These are phyloP conservation scores for Tolypocladium capitatum DNA, from an alignment of 2,329 filamentous ascomycete species.

Conservation along the genomic window DNA sequence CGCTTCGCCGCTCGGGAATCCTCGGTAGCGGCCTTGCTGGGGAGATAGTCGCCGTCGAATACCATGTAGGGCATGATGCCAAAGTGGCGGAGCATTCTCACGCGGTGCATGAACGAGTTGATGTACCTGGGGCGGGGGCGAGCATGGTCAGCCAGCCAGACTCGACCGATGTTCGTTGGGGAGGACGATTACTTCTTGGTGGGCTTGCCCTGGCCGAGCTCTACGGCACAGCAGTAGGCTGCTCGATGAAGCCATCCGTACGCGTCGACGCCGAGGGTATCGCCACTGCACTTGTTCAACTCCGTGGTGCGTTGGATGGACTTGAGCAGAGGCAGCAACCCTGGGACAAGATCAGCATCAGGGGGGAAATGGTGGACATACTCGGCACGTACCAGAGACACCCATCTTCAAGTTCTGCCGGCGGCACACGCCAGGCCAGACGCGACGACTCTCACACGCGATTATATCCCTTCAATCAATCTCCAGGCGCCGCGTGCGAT, in stretches of 20 bases:
- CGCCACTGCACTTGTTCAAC: slow-evolving; percentile 73
- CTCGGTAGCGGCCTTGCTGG: slow-evolving; percentile 85
- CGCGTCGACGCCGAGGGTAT: slow-evolving; percentile 87
- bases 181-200: slow-evolving; percentile 57
- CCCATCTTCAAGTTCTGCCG: slow-evolving; percentile 16
- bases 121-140: slow-evolving; percentile 50
- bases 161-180: neutral
- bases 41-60: slow-evolving; percentile 90
- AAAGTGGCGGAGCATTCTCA: slow-evolving; percentile 88
- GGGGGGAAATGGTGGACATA: neutral
- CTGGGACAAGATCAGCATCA: slow-evolving; percentile 29
- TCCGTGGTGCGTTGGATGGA: slow-evolving; percentile 86
- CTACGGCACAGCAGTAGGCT: slow-evolving; percentile 77
- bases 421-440: neutral
- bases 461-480: neutral
- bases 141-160: neutral
- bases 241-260: slow-evolving; percentile 98
- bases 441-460: neutral
- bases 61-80: slow-evolving; percentile 90
- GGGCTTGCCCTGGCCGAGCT: slow-evolving; percentile 76
- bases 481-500: neutral
- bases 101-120: slow-evolving; percentile 77
- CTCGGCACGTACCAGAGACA: slow-evolving; percentile 18
- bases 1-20: slow-evolving; percentile 60
- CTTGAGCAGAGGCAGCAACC: slow-evolving; percentile 81